Percentiles rank a stretch among this genome's conserved stretches.
phyloP scores from a whole-genome alignment of 495 filamentous ascomycete species.

The Lophiotrema nucula region DNA sequence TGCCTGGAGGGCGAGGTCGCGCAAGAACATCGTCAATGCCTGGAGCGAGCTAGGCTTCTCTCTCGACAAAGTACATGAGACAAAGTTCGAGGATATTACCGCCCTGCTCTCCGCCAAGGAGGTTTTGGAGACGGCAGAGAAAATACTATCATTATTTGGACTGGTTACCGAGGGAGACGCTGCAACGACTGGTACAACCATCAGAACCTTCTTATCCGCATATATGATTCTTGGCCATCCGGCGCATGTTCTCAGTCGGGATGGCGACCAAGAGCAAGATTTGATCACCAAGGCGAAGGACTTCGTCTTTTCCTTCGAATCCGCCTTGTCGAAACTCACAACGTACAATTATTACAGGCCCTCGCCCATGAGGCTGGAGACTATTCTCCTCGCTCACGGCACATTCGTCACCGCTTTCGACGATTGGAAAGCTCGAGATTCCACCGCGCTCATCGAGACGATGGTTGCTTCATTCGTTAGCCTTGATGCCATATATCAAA shows the following conservation, averaged over 20 bases:
- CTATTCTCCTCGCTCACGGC: constrained; percentile 68
- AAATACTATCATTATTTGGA: constrained; percentile 72
- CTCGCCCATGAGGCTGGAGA: constrained; percentile 50
- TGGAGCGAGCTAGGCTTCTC: constrained; percentile 71
- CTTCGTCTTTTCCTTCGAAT: constrained; percentile 79
- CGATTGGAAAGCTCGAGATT: constrained; percentile 92
- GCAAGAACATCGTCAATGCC: constrained; percentile 54
- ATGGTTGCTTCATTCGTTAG: constrained; percentile 97
- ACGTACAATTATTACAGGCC: constrained; percentile 37
- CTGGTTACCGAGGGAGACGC: constrained; percentile 69
- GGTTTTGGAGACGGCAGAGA: constrained; percentile 67
- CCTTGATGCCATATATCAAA: constrained; percentile 93
- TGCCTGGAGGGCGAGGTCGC: constrained; percentile 68
- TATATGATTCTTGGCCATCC: constrained; percentile 93
- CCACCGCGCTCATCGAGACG: constrained; percentile 81
- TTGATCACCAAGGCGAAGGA: constrained; percentile 85
- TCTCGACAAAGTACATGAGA: constrained; percentile 68
- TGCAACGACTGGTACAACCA: constrained; percentile 71
- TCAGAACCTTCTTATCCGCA: constrained; percentile 87
- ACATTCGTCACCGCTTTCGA: constrained; percentile 89
- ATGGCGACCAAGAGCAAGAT: constrained; percentile 84
- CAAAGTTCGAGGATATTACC: constrained; percentile 79
- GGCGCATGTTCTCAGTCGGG: constrained; percentile 78
- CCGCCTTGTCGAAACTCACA: constrained; percentile 57
- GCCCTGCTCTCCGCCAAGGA: constrained; percentile 71